Conservation (phyloP, 768 basidiomycete genomes). For the Suillus subalutaceus region DNA sequence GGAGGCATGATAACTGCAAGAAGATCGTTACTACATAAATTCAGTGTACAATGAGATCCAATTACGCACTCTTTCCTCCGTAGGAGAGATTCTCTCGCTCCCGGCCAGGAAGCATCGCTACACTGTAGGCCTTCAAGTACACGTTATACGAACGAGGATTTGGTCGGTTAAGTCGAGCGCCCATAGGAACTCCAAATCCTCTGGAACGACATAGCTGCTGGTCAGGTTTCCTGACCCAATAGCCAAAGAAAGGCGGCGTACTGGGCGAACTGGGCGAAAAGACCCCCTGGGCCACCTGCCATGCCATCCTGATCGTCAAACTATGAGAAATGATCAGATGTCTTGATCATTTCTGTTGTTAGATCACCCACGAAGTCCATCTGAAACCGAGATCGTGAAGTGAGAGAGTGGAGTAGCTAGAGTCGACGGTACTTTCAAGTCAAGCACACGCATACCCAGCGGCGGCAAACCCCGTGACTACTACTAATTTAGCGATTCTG, state of each 20-base stretch:
- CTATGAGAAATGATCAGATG: constrained; percentile 29
- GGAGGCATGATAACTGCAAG: constrained; percentile 93
- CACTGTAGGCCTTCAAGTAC: constrained; percentile 93
- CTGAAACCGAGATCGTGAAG: constrained; percentile 18
- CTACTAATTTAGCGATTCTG: constrained; percentile 23
- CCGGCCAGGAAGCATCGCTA: constrained; percentile 87
- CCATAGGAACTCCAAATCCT: constrained; percentile 55
- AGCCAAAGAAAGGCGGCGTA: constrained; percentile 31
- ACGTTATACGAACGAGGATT: constrained; percentile 84
- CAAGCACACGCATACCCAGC: constrained; percentile 30
- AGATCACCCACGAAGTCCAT: constrained; percentile 43
- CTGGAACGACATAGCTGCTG: constrained; percentile 35
- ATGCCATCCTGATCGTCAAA: constrained; percentile 38
- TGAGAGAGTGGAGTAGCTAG: constrained; percentile 19
- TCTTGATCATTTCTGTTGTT: background rate
- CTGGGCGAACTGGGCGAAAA: constrained; percentile 71
- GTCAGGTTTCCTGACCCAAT: constrained; percentile 20
- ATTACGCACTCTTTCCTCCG: constrained; percentile 90
- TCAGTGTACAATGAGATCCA: constrained; percentile 18
- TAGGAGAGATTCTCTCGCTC: constrained; percentile 92
- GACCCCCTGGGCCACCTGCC: constrained; percentile 55
- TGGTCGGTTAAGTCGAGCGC: constrained; percentile 46
- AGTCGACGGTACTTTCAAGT: constrained; percentile 1
- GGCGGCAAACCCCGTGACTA: constrained; percentile 31
- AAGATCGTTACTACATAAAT: constrained; percentile 11